These are phyloP conservation scores for Craterostigma plantagineum DNA, from an alignment of 257 asterid species.

Conservation along the genomic window DNA sequence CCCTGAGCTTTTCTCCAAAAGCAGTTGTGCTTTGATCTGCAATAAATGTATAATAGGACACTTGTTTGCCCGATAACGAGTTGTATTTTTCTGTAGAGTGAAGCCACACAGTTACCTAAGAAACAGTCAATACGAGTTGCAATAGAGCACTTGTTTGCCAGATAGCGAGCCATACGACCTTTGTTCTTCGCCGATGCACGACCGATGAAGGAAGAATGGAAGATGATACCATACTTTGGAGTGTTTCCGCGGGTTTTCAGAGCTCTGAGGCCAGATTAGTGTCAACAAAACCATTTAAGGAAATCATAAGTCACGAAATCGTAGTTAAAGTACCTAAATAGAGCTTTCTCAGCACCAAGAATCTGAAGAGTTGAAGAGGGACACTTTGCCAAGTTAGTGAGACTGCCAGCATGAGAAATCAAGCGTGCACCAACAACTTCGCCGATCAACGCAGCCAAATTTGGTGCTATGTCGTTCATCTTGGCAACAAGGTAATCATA, in stretches of 20 bases:
- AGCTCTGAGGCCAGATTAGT: constrained; percentile 34
- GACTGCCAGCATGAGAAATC: constrained; percentile 96
- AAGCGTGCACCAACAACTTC: constrained; percentile 96
- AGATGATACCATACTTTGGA: constrained; percentile 86
- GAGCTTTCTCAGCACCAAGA: constrained; percentile 97
- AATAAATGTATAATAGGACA: constrained; percentile 2
- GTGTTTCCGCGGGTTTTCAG: constrained; percentile 84
- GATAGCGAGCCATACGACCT: constrained; percentile 96
- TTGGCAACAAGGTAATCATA: constrained; percentile 75
- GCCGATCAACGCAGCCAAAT: constrained; percentile 88
- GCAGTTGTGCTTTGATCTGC: constrained; percentile 56
- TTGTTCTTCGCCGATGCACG: constrained; percentile 83
- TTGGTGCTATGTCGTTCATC: constrained; percentile 92
- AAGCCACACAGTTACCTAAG: constrained; percentile 28
- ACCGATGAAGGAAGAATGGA: constrained; percentile 94
- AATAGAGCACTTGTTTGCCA: constrained; percentile 92
- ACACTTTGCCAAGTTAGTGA: constrained; percentile 85
- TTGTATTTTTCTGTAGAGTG: neutral
- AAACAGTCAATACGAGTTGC: constrained; percentile 92
- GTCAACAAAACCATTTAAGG: constrained; percentile 2
- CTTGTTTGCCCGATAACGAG: too few relatives aligned
- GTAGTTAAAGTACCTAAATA: constrained; percentile 41
- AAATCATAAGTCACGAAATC: neutral
- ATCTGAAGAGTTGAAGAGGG: constrained; percentile 99
- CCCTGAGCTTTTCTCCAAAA: constrained; percentile 86